Evolutionary conservation across 257 asterid genomes (phyloP).

Genomic region (Salvia rosmarinus): DNA sequence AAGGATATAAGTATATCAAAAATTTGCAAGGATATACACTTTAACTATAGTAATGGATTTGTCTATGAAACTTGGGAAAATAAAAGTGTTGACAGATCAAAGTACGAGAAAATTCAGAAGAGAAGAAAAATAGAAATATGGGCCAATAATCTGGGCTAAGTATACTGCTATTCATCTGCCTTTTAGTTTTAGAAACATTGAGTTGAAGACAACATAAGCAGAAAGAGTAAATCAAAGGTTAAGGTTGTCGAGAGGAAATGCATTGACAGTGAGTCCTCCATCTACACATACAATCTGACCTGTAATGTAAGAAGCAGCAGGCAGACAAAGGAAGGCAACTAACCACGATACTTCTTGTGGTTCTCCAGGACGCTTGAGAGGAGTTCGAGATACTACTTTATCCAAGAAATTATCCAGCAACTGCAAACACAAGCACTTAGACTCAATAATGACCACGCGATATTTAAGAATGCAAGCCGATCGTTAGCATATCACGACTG

Average conservation of each 20-base stretch:
- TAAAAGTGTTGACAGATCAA: too few species aligned
- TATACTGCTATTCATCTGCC: background rate
- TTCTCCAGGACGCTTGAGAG: slow-evolving; percentile 80
- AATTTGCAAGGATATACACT: too few species aligned
- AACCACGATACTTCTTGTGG: slow-evolving; percentile 76
- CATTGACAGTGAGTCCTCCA: slow-evolving; percentile 84
- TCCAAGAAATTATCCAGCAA: slow-evolving; percentile 67
- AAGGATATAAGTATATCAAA: too few species aligned
- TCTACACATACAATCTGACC: slow-evolving; percentile 83
- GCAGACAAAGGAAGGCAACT: slow-evolving; percentile 88
- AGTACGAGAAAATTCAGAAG: too few species aligned
- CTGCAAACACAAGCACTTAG: slow-evolving; percentile 44
- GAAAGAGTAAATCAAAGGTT: background rate
- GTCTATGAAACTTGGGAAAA: too few species aligned
- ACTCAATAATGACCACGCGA: background rate
- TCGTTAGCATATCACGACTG: background rate
- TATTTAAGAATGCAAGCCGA: background rate
- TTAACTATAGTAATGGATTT: too few species aligned
- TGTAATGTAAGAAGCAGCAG: slow-evolving; percentile 80
- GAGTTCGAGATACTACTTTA: slow-evolving; percentile 62
- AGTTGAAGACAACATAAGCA: background rate
- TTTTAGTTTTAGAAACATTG: background rate
- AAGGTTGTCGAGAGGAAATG: slow-evolving; percentile 41
- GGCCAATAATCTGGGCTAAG: too few species aligned
- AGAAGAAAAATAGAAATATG: too few species aligned